Evolutionary conservation across 2,329 filamentous ascomycete genomes (phyloP).

Genomic region (Fusarium chlamydosporum): DNA sequence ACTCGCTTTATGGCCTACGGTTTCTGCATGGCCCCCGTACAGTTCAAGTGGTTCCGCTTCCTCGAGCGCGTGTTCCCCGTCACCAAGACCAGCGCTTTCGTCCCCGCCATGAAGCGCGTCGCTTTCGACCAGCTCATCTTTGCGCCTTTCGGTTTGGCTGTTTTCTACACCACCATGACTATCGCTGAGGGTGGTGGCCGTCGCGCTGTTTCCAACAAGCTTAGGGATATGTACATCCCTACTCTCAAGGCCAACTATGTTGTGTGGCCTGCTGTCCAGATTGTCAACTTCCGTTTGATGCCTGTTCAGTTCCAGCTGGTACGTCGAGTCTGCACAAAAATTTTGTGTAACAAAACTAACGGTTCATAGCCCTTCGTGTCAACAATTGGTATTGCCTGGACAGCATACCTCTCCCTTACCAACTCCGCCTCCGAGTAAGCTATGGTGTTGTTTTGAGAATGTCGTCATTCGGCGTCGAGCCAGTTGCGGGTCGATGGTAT

Average conservation of each 20-base stretch:
- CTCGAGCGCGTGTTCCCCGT: slow-evolving; percentile 87
- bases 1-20: slow-evolving; percentile 98
- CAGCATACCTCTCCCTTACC: slow-evolving; percentile 91
- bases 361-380: slow-evolving; percentile 88
- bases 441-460: neutral
- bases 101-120: slow-evolving; percentile 88
- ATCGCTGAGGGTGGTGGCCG: slow-evolving; percentile 91
- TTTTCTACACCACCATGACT: slow-evolving; percentile 98
- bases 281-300: slow-evolving; percentile 96
- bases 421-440: slow-evolving; percentile 82
- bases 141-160: slow-evolving; percentile 86
- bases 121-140: slow-evolving; percentile 94
- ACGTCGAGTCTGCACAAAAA: slow-evolving; percentile 24
- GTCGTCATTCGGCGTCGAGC: neutral
- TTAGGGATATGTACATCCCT: slow-evolving; percentile 93
- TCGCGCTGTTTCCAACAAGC: slow-evolving; percentile 83
- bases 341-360: slow-evolving; percentile 21
- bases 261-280: slow-evolving; percentile 95
- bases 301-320: slow-evolving; percentile 97
- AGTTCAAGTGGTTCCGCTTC: slow-evolving; percentile 96
- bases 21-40: slow-evolving; percentile 94
- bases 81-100: slow-evolving; percentile 79
- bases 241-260: slow-evolving; percentile 96
- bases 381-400: slow-evolving; percentile 96
- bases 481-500: slow-evolving; percentile 8